A percentile compares a stretch with the other conserved stretches of the same genome.
phyloP scores from a whole-genome alignment of 1,284 basidiomycete genomes.

The Agroathelia rolfsii region DNA sequence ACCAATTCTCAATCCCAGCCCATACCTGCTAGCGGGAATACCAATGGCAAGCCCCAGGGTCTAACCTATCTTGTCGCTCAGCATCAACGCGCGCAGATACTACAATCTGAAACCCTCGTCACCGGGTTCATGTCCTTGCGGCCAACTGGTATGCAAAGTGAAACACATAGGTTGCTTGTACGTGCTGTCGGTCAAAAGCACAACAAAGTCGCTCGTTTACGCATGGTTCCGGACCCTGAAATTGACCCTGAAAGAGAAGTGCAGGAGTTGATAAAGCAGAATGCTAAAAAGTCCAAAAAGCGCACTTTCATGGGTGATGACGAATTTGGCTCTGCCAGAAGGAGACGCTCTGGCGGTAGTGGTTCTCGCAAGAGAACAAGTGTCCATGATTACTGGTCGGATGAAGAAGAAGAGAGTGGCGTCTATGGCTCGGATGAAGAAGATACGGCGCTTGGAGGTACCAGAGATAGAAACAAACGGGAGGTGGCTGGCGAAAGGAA shows the following conservation, averaged over 20 bases:
- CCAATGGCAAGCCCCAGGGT: conserved; percentile 53
- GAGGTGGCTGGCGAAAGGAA: too few relatives aligned
- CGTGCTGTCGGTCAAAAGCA: conserved; percentile 80
- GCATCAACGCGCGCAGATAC: conserved; percentile 75
- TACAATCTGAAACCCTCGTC: conserved; percentile 77
- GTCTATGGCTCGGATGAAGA: conserved; percentile 41
- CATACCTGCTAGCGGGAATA: too few relatives aligned
- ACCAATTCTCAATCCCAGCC: too few relatives aligned
- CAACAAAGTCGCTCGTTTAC: conserved; percentile 66
- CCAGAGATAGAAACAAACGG: too few relatives aligned
- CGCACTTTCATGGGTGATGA: conserved; percentile 35
- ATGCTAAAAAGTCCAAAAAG: conserved; percentile 51
- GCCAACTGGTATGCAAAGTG: conserved; percentile 83
- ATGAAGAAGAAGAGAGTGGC: conserved; percentile 48
- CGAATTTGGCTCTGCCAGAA: conserved; percentile 33
- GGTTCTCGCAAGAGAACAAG: conserved; percentile 36
- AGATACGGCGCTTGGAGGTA: conserved; percentile 31
- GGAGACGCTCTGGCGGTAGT: conserved; percentile 35
- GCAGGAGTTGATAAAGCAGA: conserved; percentile 56
- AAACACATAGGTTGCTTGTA: conserved; percentile 83
- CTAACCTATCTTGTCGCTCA: conserved; percentile 86
- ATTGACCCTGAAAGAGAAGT: conserved; percentile 67
- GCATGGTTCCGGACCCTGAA: conserved; percentile 64
- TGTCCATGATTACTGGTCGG: conserved; percentile 44
- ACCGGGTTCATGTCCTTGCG: conserved; percentile 78